A percentile compares a stretch with the other conserved stretches of the same genome.
phyloP scores from a whole-genome alignment of 768 basidiomycete species.

The Suillus plorans region DNA sequence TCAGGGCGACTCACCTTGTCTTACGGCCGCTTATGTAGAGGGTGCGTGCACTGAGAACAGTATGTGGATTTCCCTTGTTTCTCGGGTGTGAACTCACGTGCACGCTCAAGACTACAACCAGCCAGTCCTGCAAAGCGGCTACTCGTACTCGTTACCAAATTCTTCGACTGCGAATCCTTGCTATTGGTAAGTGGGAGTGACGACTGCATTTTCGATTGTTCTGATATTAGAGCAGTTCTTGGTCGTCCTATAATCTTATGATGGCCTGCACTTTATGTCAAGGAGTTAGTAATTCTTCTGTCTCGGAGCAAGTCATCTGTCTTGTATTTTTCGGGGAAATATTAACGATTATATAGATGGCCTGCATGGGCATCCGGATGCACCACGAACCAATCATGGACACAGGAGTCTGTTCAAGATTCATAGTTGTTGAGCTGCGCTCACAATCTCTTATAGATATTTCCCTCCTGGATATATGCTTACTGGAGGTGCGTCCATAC shows the following conservation, averaged over 20 bases:
- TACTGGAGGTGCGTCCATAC: constrained; percentile 35
- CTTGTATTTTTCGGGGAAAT: neutral
- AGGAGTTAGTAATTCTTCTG: constrained; percentile 15
- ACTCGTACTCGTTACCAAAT: constrained; percentile 23
- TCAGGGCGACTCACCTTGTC: constrained; percentile 18
- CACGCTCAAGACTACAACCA: constrained; percentile 23
- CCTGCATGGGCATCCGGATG: constrained; percentile 9
- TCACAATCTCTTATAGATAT: constrained; percentile 16
- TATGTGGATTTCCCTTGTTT: constrained; percentile 6
- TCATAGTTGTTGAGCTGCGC: neutral
- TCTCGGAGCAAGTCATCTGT: constrained; percentile 31
- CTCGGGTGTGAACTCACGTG: neutral
- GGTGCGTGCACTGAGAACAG: constrained; percentile 27
- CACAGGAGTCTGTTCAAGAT: neutral
- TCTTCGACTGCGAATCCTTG: constrained; percentile 24
- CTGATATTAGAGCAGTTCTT: constrained; percentile 39
- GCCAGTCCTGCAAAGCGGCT: constrained; percentile 17
- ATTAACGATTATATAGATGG: constrained; percentile 18
- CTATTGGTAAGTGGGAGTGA: constrained; percentile 23
- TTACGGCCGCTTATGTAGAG: constrained; percentile 29
- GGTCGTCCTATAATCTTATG: constrained; percentile 56
- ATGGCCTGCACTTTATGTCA: constrained; percentile 55
- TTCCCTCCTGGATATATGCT: constrained; percentile 43
- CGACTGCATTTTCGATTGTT: neutral
- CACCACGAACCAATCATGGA: neutral